Evolutionary conservation across 2,329 filamentous ascomycete genomes (phyloP), one percentile per base, ranked within the genome.

Genomic region (Dactylonectria macrodidyma): DNA sequence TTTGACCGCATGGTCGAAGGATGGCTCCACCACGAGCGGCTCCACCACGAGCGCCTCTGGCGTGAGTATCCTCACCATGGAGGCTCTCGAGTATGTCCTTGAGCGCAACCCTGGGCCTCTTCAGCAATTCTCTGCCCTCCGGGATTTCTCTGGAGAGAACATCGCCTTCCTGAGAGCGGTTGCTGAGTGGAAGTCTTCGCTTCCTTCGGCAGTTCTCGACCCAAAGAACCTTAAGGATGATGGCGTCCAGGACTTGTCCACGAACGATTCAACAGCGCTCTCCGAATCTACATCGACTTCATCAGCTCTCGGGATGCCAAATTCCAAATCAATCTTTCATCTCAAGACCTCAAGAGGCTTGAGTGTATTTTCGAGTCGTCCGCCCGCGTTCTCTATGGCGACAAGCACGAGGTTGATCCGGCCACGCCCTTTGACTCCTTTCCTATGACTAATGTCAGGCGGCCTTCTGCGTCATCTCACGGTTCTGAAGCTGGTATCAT

Each of bases 71-170:
- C 66, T 76, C 26, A 76, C 71, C 55, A 76, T 76, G 74, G 73
- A 74, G 16, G 74, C 72, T 3, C 73, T 76, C 2, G 90, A 93
- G 69, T 83, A 88, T 66, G 87, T 89, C 4, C 82, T 93, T 0
- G 81, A 85, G 61, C 83, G 85, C 57, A 90, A 91, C 75, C 87
- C 89, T 0, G 82, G 84, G 5, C 88, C 88, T 0, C 84, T 93
- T 0, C 88, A 91, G 63, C 80, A 89, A 59, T 93, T 91, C 76
- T 90, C 91, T 0, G 90, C 90, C 0, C 82, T 88, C 1, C 85
- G 87, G 41, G 91, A 93, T 72, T 92, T 93, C 75, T 92, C 90
- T 0, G 91, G 90, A 16, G 91, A 93, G 77, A 93, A 93, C 75
- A 90, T 76, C 54, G 87, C 90, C 54, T 93, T 93, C 77, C 79